Percentiles rank a stretch among this genome's conserved stretches.
Conservation (phyloP, 1,284 basidiomycete genomes). For the Fomitopsis betulina region DNA sequence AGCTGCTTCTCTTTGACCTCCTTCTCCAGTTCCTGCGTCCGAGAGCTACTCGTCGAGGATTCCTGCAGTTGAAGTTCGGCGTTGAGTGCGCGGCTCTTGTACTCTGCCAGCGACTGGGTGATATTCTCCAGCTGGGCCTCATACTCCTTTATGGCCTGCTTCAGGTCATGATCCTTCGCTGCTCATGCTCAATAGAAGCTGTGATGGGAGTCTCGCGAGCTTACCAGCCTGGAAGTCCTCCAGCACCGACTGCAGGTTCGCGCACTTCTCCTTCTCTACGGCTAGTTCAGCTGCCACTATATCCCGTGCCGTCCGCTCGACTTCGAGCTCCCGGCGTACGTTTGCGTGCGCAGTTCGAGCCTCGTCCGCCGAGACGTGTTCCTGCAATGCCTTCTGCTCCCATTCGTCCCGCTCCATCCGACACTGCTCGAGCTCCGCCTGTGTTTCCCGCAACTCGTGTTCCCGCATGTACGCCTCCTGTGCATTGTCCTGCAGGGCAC, state of each 20-base stretch:
- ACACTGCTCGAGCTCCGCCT: slow-evolving; percentile 81
- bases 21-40: slow-evolving; percentile 72
- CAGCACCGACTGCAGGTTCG: slow-evolving; percentile 88
- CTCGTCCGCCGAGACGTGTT: slow-evolving; percentile 71
- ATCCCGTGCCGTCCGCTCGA: slow-evolving; percentile 54
- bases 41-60: slow-evolving; percentile 59
- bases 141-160: slow-evolving; percentile 78
- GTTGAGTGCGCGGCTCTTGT: slow-evolving; percentile 78
- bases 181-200: slow-evolving; percentile 15
- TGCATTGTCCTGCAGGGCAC: slow-evolving; percentile 54
- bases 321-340: slow-evolving; percentile 62
- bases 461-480: slow-evolving; percentile 77
- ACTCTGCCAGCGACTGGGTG: slow-evolving; percentile 77
- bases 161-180: slow-evolving; percentile 76
- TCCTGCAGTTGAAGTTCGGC: slow-evolving; percentile 86
- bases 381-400: slow-evolving; percentile 75
- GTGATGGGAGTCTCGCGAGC: slow-evolving; percentile 22
- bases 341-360: slow-evolving; percentile 50
- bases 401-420: slow-evolving; percentile 86
- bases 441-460: slow-evolving; percentile 73
- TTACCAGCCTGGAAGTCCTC: slow-evolving; percentile 91
- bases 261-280: slow-evolving; percentile 70
- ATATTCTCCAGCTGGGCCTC: slow-evolving; percentile 69
- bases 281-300: slow-evolving; percentile 54
- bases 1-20: slow-evolving; percentile 94